Conservation (phyloP, 2,329 filamentous ascomycete genomes). For the Monosporascus sp. region DNA sequence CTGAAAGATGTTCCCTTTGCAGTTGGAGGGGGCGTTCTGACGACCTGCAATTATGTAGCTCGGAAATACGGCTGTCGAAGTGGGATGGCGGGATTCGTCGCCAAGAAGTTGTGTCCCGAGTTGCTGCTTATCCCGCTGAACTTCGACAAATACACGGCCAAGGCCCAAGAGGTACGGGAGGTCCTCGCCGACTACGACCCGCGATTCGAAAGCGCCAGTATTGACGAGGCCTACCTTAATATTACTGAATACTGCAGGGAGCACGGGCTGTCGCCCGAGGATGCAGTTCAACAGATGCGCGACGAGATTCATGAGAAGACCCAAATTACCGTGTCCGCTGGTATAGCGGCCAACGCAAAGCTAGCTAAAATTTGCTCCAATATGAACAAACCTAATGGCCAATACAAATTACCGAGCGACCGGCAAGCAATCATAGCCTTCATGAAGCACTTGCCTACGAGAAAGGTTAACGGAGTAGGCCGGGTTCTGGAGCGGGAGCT, state of each 20-base stretch:
- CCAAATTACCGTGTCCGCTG: slow-evolving; percentile 85
- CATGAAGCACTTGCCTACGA: slow-evolving; percentile 75
- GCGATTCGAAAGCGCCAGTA: slow-evolving; percentile 86
- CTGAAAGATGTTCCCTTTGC: slow-evolving; percentile 85
- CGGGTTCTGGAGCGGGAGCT: slow-evolving; percentile 90
- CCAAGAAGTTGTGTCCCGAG: slow-evolving; percentile 86
- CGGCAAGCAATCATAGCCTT: slow-evolving; percentile 74
- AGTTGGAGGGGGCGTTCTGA: slow-evolving; percentile 67
- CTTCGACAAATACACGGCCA: slow-evolving; percentile 85
- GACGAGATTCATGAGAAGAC: slow-evolving; percentile 70
- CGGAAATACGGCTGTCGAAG: slow-evolving; percentile 86
- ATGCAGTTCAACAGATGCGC: slow-evolving; percentile 73
- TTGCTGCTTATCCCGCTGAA: slow-evolving; percentile 79
- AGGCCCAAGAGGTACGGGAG: slow-evolving; percentile 80
- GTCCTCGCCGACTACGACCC: slow-evolving; percentile 85
- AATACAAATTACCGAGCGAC: slow-evolving; percentile 71
- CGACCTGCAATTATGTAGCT: slow-evolving; percentile 80
- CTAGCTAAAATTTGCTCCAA: slow-evolving; percentile 95
- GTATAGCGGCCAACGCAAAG: slow-evolving; percentile 89
- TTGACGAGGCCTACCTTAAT: slow-evolving; percentile 95
- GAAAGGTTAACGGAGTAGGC: slow-evolving; percentile 94
- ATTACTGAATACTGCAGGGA: slow-evolving; percentile 79
- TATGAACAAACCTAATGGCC: slow-evolving; percentile 93
- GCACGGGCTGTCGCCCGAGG: slow-evolving; percentile 63
- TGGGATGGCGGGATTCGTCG: slow-evolving; percentile 95